Percentiles rank a stretch among this genome's conserved stretches.
Conservation (phyloP, 768 basidiomycete genomes). For the Tephrocybe sp. region DNA sequence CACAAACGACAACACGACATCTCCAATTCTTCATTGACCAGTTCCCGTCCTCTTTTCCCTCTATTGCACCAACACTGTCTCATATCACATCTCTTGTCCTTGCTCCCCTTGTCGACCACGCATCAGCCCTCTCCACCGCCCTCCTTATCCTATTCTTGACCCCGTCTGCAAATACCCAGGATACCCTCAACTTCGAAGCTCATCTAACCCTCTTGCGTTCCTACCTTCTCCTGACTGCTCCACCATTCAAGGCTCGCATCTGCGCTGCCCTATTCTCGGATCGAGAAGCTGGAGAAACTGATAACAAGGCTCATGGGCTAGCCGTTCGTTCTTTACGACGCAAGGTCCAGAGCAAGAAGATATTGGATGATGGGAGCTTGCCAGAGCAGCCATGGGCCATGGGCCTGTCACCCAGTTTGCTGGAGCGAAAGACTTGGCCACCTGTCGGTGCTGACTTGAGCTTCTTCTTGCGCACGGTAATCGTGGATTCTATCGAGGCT, state of each 20-base stretch:
- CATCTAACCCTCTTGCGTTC: slow-evolving; percentile 71
- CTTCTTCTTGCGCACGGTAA: slow-evolving; percentile 78
- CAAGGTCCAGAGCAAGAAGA: slow-evolving; percentile 20
- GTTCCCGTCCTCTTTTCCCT: slow-evolving; percentile 61
- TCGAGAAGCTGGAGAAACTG: slow-evolving; percentile 46
- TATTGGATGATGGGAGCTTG: slow-evolving; percentile 19
- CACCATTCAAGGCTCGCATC: slow-evolving; percentile 71
- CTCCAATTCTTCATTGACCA: slow-evolving; percentile 48
- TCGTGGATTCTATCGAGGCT: slow-evolving; percentile 72
- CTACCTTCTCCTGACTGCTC: slow-evolving; percentile 70
- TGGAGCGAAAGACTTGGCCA: slow-evolving; percentile 78
- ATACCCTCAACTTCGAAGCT: slow-evolving; percentile 63
- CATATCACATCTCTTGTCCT: slow-evolving; percentile 65
- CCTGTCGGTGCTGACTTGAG: slow-evolving; percentile 84
- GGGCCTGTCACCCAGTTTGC: slow-evolving; percentile 71
- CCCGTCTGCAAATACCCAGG: slow-evolving; percentile 31
- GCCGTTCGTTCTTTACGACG: slow-evolving; percentile 33
- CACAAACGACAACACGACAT: slow-evolving; percentile 8
- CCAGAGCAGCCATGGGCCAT: slow-evolving; percentile 51
- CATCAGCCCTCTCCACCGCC: slow-evolving; percentile 60
- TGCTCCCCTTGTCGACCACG: slow-evolving; percentile 56
- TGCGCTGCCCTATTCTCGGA: slow-evolving; percentile 77
- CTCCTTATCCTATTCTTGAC: slow-evolving; percentile 68
- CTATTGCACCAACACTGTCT: slow-evolving; percentile 60
- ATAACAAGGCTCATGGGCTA: slow-evolving; percentile 31